Base-by-base conservation (phyloP, 129 eudicot species). In the Saussurea involucrata region DNA sequence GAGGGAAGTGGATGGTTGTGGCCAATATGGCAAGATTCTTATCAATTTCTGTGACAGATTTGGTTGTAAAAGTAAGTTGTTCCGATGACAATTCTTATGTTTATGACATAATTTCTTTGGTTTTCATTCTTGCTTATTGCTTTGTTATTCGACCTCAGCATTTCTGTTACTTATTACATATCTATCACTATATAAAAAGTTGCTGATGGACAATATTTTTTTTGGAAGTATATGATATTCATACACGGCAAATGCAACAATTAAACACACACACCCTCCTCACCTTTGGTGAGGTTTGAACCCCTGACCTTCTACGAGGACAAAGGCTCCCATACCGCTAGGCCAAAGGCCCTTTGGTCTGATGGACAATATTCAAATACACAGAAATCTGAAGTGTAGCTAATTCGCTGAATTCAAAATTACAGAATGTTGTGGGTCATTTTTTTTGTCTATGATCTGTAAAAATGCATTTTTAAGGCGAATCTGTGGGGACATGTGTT, bases 1-100 rank as follows among this genome's bases (percentile, higher is more conserved):
- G 87, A 86, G 98, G 98, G 57, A 89, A 87, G 87, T 95, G 96
- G 97, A 89, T 88, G 94, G 91, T 92, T 69, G 88, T 91, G 81
- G 98, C 92, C 74, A 95, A 89, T 66, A 80, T 95, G 82, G 97
- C 96, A 58, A 89, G 97, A 75, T 95, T 91, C 82, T 81, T 95
- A 80, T 95, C 98, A 20, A 79, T 95, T 63, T 86, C 92, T 37
- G 78, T 95, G 71, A 85, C 97, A 21, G 98, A 92, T 34, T 82
- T 95, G 86, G 86, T 76, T 60, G 76, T 95, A 31, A 95, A 88
- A 97, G 98, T 86, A 82, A 81, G 77, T 55, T 67, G 37, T 10
- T 58, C 32, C 13, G 55, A 28, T 81, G 61, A 37, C 32, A 18
- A 31, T 22, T 22, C 40, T 65, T 8, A 46, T 65, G 57, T 57